A percentile compares a stretch with the other conserved stretches of the same genome.
Conservation (phyloP, 768 basidiomycete genomes). For the Boletus coccyginus region DNA sequence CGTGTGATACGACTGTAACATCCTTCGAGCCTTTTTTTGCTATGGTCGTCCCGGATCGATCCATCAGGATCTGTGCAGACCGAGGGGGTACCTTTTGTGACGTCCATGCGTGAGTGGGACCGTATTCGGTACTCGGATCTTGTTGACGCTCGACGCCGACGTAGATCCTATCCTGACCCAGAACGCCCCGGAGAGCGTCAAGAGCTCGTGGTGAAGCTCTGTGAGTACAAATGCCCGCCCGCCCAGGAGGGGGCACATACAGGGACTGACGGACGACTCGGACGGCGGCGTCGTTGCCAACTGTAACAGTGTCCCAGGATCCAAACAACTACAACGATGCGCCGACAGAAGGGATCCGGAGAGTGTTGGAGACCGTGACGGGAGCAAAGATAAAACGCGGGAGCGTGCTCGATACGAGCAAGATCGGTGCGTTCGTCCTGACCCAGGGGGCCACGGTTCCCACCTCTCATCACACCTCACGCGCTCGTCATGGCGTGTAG, state of each 20-base stretch:
- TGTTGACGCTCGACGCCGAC: background rate
- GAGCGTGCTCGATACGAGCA: conserved; percentile 64
- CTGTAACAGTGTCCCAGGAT: conserved; percentile 90
- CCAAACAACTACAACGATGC: conserved; percentile 86
- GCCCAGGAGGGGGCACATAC: background rate
- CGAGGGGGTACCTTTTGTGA: conserved; percentile 94
- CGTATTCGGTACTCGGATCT: background rate
- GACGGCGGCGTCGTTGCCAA: background rate
- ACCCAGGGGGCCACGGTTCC: background rate
- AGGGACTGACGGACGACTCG: background rate
- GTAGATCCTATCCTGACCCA: conserved; percentile 73
- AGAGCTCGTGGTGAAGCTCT: conserved; percentile 87
- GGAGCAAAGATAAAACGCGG: conserved; percentile 69
- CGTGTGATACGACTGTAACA: background rate
- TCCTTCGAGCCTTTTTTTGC: background rate
- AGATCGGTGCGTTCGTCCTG: conserved; percentile 56
- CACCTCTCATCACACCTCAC: background rate
- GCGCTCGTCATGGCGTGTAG: conserved; percentile 34
- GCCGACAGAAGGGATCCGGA: conserved; percentile 89
- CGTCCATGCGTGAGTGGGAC: conserved; percentile 64
- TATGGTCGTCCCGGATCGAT: conserved; percentile 58
- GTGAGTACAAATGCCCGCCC: conserved; percentile 39
- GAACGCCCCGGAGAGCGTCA: conserved; percentile 56
- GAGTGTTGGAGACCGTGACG: conserved; percentile 77
- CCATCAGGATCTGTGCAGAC: conserved; percentile 83